Conservation (phyloP, 1,284 basidiomycete genomes). For the Amylostereum areolatum region DNA sequence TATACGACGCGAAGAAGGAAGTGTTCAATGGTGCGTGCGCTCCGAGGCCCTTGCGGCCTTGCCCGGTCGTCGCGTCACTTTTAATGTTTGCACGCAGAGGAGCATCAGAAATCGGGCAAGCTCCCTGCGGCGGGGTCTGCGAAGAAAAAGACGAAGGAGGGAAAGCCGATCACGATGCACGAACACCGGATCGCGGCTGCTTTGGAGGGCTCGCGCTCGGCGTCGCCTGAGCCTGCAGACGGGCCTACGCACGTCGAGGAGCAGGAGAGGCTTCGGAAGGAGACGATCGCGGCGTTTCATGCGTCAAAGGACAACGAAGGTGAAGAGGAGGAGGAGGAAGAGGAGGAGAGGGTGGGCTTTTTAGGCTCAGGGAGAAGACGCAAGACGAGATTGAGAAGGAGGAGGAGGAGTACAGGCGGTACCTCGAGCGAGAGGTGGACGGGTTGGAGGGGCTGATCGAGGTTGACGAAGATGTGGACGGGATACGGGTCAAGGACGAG, state of each 20-base stretch:
- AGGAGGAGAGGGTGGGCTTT: constrained; percentile 46
- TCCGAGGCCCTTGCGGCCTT: too few species aligned
- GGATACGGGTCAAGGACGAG: constrained; percentile 10
- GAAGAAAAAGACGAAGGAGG: constrained; percentile 52
- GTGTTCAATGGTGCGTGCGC: constrained; percentile 69
- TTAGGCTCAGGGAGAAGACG: constrained; percentile 70
- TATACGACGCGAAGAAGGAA: constrained; percentile 67
- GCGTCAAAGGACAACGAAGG: constrained; percentile 29
- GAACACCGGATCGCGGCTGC: constrained; percentile 54
- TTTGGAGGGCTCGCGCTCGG: constrained; percentile 46
- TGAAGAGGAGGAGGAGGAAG: constrained; percentile 42
- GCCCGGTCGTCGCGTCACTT: background rate
- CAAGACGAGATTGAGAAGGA: constrained; percentile 72
- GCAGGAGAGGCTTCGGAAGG: constrained; percentile 68
- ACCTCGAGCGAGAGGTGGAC: constrained; percentile 79
- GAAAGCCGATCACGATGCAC: constrained; percentile 57
- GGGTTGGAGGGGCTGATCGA: constrained; percentile 58
- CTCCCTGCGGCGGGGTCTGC: constrained; percentile 12
- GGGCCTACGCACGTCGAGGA: constrained; percentile 76
- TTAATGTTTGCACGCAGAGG: constrained; percentile 42
- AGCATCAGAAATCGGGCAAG: constrained; percentile 43
- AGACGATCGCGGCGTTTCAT: constrained; percentile 83
- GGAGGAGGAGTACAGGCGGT: constrained; percentile 76
- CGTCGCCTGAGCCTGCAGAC: constrained; percentile 37
- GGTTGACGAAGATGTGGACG: constrained; percentile 28